Evolutionary conservation across 306 rosid genomes (phyloP), one percentile per base, ranked within the genome.

Genomic region (Cucurbita maxima): DNA sequence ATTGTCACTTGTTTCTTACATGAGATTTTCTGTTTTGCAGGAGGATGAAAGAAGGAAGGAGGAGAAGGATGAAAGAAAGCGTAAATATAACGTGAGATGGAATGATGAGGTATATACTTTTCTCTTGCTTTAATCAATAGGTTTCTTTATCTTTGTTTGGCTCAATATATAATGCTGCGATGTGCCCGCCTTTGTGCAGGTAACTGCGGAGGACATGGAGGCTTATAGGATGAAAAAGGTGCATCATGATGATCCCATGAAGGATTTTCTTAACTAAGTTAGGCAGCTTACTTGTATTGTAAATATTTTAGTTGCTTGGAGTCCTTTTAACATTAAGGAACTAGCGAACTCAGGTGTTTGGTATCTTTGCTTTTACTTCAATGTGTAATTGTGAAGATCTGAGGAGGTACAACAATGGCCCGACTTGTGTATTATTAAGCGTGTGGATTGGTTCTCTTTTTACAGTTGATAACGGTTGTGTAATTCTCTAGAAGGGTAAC

Each of bases 61-160:
- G 76, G 96, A 86, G 83, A 86, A 68, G 77, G 87, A 87, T 40
- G 92, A 87, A 67, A 82, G 88, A 69, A 87, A 89, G 71, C 85
- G 81, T 41, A 85, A 89, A 60, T 83, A 82, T 61, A 83, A 89
- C 43, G 87, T 82, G 47, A 76, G 73, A 73, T 86, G 87, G 88
- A 80, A 83, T 61, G 86, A 84, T 41, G 84, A 83, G 88, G 89
- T 85, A 80, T 10, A 48, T 0, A 8, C 18, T 16, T 34, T 15
- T 0, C 13, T 18, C 15, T 5, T n/a, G 19, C 25, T 34, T 63
- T 22, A 19, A 52, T 58, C 48, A 25, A 19, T 44, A 19, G 44
- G 20, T 47, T 44, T 3, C 34, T 40, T 55, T 53, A 41, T 19
- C 8, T 10, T 41, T 18, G 9, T 18, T 12, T 45, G 72, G 53